phyloP scores from a whole-genome alignment of 176 grass and related monocot genomes.

The barley (Hordeum vulgare) region MorexV3_pseudomolecules_assembly NC_058520.1:573006550-573007049 shows the following conservation, averaged over 20 bases:
- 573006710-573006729: background rate
- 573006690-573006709: background rate
- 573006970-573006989: too few relatives aligned
- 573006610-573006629: background rate
- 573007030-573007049: slow-evolving; percentile 23
- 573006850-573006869: slow-evolving; percentile 46
- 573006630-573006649: background rate
- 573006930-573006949: background rate
- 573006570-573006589: too few relatives aligned
- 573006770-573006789: slow-evolving; percentile 21
- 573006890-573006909: background rate
- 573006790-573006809: slow-evolving; percentile 3
- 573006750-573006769: background rate
- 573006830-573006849: slow-evolving; percentile 27
- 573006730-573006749: background rate
- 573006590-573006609: background rate
- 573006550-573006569: too few relatives aligned
- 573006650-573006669: background rate
- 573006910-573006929: background rate
- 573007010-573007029: slow-evolving; percentile 68
- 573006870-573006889: slow-evolving; percentile 50
- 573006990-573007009: background rate
- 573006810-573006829: slow-evolving; percentile 21
- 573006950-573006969: background rate
- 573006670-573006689: background rate